A percentile compares a stretch with the other conserved stretches of the same genome.
Conservation (phyloP, 2,329 filamentous ascomycete species). For the Septoria linicola region DNA sequence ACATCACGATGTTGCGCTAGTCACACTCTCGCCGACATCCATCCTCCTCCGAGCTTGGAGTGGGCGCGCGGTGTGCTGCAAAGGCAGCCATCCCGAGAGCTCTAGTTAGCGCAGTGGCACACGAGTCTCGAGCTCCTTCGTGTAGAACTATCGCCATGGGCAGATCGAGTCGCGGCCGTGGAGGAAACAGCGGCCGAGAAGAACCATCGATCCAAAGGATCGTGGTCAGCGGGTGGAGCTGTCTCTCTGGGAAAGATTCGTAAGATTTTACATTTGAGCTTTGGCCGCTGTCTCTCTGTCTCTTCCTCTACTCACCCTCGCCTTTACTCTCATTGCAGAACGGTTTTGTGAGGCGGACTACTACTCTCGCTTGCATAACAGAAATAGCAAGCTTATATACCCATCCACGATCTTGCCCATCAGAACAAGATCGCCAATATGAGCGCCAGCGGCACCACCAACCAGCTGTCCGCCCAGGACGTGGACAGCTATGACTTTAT, state of each 20-base stretch:
- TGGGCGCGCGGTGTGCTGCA: no score
- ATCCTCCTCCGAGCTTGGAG: constrained; percentile 3
- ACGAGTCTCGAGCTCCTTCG: background rate
- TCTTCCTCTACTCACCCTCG: background rate
- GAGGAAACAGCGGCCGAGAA: no score
- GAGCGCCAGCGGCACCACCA: constrained; percentile 62
- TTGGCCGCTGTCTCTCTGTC: constrained; percentile 2
- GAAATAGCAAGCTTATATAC: background rate
- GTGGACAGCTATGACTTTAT: constrained; percentile 76
- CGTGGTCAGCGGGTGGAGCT: constrained; percentile 10
- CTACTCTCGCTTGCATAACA: background rate
- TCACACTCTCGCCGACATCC: constrained; percentile 8
- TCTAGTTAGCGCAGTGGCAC: background rate
- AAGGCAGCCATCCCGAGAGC: constrained; percentile 12
- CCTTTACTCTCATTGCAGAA: background rate
- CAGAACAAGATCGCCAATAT: background rate
- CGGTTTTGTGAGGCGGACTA: background rate
- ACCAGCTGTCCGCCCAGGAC: constrained; percentile 62
- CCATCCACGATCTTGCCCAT: background rate
- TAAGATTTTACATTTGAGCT: constrained; percentile 14
- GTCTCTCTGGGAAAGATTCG: constrained; percentile 5
- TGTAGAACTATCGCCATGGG: constrained; percentile 17
- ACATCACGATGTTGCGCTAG: constrained; percentile 1
- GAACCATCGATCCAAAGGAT: background rate
- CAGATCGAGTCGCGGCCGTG: no score